A percentile compares a stretch with the other conserved stretches of the same genome.
Evolutionary conservation across 1,284 basidiomycete genomes (phyloP).

Genomic region (Trametes versicolor): DNA sequence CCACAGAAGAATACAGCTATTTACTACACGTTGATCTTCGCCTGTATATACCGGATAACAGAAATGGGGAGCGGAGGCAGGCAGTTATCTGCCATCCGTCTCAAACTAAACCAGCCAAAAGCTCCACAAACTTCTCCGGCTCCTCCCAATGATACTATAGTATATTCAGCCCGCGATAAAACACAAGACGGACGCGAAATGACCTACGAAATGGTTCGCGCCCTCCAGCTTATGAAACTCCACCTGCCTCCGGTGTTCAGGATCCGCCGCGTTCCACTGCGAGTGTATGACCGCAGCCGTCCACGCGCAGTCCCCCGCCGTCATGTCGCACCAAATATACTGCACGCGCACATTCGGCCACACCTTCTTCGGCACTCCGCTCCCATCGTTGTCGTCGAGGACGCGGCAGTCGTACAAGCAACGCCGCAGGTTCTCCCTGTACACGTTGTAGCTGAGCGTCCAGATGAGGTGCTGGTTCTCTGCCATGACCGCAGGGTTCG

Average conservation of each 20-base stretch:
- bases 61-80: neutral
- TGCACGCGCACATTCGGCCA: conserved; percentile 31
- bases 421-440: conserved; percentile 25
- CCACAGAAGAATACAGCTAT: too few relatives aligned
- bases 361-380: conserved; percentile 20
- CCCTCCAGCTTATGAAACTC: conserved; percentile 32
- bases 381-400: conserved; percentile 6
- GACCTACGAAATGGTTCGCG: conserved; percentile 40
- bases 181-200: neutral
- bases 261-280: conserved; percentile 15
- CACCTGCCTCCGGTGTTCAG: conserved; percentile 21
- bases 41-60: too few relatives aligned
- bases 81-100: too few relatives aligned
- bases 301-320: conserved; percentile 27
- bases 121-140: conserved; percentile 31
- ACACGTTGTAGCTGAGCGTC: conserved; percentile 19
- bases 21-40: too few relatives aligned
- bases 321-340: conserved; percentile 35
- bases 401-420: conserved; percentile 30
- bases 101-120: conserved; percentile 30
- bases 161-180: neutral
- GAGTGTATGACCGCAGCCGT: conserved; percentile 23
- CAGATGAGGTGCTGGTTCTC: conserved; percentile 27
- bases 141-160: conserved; percentile 38
- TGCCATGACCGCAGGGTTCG: conserved; percentile 15